Evolutionary conservation across 371 early-diverging fungal genomes (phyloP).

Genomic region (Fennellomyces sp.): DNA sequence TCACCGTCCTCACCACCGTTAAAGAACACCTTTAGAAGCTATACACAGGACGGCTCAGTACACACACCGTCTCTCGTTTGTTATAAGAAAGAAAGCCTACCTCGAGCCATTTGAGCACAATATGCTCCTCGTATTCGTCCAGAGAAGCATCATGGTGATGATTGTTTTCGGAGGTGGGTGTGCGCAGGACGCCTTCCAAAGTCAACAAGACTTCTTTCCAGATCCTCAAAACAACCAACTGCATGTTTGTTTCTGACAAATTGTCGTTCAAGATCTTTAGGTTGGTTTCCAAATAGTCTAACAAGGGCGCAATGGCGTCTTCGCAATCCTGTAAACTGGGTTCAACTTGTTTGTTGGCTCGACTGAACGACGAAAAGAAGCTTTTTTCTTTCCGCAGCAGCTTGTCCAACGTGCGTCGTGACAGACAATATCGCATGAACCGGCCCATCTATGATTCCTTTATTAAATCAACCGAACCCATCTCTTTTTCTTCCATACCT

Average conservation of each 20-base stretch:
- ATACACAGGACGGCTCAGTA: slow-evolving; percentile 20
- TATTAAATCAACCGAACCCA: background rate
- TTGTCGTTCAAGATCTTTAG: slow-evolving; percentile 76
- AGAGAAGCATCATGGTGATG: slow-evolving; percentile 63
- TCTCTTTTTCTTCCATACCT: slow-evolving; percentile 36
- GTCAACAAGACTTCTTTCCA: slow-evolving; percentile 87
- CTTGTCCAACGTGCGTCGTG: slow-evolving; percentile 41
- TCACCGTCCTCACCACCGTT: slow-evolving; percentile 89
- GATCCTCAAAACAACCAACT: slow-evolving; percentile 76
- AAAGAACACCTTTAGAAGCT: slow-evolving; percentile 83
- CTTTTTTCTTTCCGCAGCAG: slow-evolving; percentile 45
- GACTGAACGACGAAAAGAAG: slow-evolving; percentile 44
- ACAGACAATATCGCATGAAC: slow-evolving; percentile 64
- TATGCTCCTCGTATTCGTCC: slow-evolving; percentile 70
- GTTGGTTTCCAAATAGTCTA: slow-evolving; percentile 89
- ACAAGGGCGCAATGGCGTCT: slow-evolving; percentile 72
- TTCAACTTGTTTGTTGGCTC: slow-evolving; percentile 32
- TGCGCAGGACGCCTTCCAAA: slow-evolving; percentile 77
- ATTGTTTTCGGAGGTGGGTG: slow-evolving; percentile 72
- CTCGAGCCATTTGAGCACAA: slow-evolving; percentile 77
- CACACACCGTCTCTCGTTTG: background rate
- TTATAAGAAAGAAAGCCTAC: slow-evolving; percentile 25
- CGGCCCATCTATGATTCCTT: slow-evolving; percentile 47
- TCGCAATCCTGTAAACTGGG: slow-evolving; percentile 74
- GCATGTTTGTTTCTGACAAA: slow-evolving; percentile 80